These are phyloP conservation scores for Apocynum venetum DNA, from an alignment of 257 asterid species.

Conservation along the genomic window DNA sequence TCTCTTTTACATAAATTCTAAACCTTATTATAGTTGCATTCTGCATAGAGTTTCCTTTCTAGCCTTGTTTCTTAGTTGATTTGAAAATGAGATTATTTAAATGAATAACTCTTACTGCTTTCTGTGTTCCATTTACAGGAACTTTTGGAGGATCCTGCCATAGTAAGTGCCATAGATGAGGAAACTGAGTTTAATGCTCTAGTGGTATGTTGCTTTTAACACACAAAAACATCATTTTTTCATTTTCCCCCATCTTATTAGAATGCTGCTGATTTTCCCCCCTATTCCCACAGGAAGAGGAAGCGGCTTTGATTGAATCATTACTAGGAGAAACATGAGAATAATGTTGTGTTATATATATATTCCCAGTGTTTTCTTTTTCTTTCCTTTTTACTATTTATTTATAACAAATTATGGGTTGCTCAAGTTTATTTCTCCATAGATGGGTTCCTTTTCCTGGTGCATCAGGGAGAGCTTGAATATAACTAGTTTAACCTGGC, in stretches of 20 bases:
- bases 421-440: no score
- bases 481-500: no score
- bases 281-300: conserved; percentile 73
- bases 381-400: background rate
- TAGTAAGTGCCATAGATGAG: conserved; percentile 79
- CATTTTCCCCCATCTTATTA: background rate
- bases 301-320: conserved; percentile 85
- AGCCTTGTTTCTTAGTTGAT: background rate
- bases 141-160: conserved; percentile 82
- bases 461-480: background rate
- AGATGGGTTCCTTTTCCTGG: no score
- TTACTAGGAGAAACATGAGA: conserved; percentile 39
- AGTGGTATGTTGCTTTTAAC: conserved; percentile 52
- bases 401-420: no score
- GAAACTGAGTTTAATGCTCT: conserved; percentile 98
- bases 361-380: no score
- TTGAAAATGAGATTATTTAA: background rate
- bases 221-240: background rate
- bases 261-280: conserved; percentile 13
- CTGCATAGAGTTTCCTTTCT: background rate
- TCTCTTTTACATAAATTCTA: no score
- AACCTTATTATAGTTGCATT: background rate
- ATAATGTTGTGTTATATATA: background rate
- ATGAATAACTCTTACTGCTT: background rate
- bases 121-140: conserved; percentile 47